These are phyloP conservation scores for Gnomoniopsis sp. DNA, from an alignment of 2,329 filamentous ascomycete species.

Conservation along the genomic window DNA sequence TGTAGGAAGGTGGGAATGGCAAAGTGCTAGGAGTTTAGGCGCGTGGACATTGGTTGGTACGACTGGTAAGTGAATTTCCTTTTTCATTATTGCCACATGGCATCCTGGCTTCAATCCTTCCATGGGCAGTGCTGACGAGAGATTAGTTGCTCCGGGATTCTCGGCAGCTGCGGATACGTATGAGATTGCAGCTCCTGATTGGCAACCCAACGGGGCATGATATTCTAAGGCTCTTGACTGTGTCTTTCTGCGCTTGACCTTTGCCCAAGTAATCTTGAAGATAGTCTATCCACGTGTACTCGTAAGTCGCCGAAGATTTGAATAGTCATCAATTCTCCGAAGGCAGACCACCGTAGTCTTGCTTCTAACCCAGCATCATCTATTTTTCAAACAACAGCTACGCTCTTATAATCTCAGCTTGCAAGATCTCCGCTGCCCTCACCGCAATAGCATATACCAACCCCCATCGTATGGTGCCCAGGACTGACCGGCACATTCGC, in stretches of 20 bases:
- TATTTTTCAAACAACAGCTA: neutral
- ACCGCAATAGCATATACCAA: neutral
- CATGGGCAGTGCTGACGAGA: neutral
- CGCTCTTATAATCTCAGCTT: neutral
- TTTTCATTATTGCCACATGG: neutral
- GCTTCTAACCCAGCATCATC: neutral
- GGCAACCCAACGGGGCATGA: neutral
- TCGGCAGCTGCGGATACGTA: neutral
- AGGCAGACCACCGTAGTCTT: too few relatives aligned
- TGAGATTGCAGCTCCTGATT: neutral
- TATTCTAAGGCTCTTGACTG: too few relatives aligned
- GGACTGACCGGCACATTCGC: constrained; percentile 1
- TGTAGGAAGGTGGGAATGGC: constrained; percentile 39
- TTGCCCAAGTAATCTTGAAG: too few relatives aligned
- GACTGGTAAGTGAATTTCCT: constrained; percentile 12
- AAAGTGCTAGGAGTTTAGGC: constrained; percentile 40
- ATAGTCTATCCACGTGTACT: too few relatives aligned
- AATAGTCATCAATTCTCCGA: too few relatives aligned
- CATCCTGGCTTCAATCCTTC: neutral
- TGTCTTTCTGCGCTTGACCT: too few relatives aligned
- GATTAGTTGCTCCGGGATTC: neutral
- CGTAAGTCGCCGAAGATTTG: too few relatives aligned
- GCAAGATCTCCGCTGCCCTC: neutral
- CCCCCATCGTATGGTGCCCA: neutral
- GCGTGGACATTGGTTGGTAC: constrained; percentile 46